These are phyloP conservation scores for Talaromyces rugulosus DNA, from an alignment of 2,329 filamentous ascomycete genomes.

Conservation along the genomic window DNA sequence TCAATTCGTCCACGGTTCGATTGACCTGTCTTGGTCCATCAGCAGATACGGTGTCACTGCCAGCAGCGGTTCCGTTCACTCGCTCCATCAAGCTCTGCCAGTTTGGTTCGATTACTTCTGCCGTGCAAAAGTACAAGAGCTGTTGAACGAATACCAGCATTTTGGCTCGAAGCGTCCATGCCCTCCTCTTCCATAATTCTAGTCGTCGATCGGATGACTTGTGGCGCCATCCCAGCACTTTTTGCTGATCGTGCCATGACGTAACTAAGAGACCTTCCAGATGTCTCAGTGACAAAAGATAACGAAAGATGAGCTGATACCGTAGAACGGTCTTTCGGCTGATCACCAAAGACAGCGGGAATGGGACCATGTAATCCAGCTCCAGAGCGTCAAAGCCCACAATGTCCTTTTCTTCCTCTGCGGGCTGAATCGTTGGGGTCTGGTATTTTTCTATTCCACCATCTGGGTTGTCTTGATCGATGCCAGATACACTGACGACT, in stretches of 20 bases:
- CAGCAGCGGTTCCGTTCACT: slow-evolving; percentile 57
- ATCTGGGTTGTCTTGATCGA: slow-evolving; percentile 72
- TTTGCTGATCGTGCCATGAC: slow-evolving; percentile 87
- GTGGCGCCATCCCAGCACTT: slow-evolving; percentile 76
- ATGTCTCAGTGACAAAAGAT: slow-evolving; percentile 82
- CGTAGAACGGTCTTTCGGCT: slow-evolving; percentile 94
- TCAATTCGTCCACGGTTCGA: slow-evolving; percentile 90
- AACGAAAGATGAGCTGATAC: slow-evolving; percentile 94
- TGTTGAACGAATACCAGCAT: slow-evolving; percentile 99
- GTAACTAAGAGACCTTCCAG: slow-evolving; percentile 81
- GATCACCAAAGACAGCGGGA: slow-evolving; percentile 91
- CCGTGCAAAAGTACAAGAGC: slow-evolving; percentile 91
- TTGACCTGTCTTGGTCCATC: slow-evolving; percentile 49
- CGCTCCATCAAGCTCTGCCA: slow-evolving; percentile 93
- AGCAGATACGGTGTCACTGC: slow-evolving; percentile 29
- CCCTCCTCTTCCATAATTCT: slow-evolving; percentile 87
- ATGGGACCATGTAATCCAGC: slow-evolving; percentile 90
- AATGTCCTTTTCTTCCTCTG: slow-evolving; percentile 76
- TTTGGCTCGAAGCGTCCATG: slow-evolving; percentile 84
- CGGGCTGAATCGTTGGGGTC: slow-evolving; percentile 61
- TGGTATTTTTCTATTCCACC: slow-evolving; percentile 66
- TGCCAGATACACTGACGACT: slow-evolving; percentile 92
- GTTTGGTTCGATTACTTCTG: slow-evolving; percentile 96
- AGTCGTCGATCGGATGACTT: slow-evolving; percentile 67
- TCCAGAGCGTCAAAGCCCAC: slow-evolving; percentile 88